Base-by-base conservation (phyloP, 208 protist species). In the Trypanosoma grayi region DNA sequence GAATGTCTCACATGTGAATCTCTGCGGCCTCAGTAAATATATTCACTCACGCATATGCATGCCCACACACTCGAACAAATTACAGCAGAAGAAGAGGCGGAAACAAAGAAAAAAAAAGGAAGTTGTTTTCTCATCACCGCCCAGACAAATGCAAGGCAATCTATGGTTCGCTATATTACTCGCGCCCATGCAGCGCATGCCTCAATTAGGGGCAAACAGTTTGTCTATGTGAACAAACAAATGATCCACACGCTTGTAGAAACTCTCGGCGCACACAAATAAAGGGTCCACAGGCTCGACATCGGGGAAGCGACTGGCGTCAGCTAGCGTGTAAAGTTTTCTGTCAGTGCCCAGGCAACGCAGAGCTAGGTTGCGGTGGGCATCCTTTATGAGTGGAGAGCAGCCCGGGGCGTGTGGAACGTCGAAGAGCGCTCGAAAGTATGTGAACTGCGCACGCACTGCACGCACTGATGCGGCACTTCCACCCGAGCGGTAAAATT, bases 371-470 rank as follows among this genome's bases (percentile, higher is more conserved):
- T 69, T 70, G 57, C 73, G 69, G 47, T 95, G 90, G 20, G 58
- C 65, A 41, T 86, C 54, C 72, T 85, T 87, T 33, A 95, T 71
- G 0, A 57, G 61, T 31, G 64, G 46, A 4, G 76, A 44, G 51
- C 84, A 95, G 14, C 84, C 86, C 4, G 83, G 85, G 0, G 77
- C 75, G 56, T 92, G 86, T 8, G 90, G 90, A n/a, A 91, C 73
- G 51, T 93, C 90, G 77, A 96, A 93, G 22, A 96, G 64, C 0
- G 86, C 90, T 40, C 84, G 81, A 77, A 88, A 93, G 66, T 91
- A 96, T 2, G 90, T 92, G 33, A 93, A 90, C 61, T 96, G 90
- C 18, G 59, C 70, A 16, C 90, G 77, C 37, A 96, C 47, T 14
- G 79, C 77, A 13, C 74, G 76, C 16, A 91, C 87, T 20, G 81